Evolutionary conservation across 2,329 filamentous ascomycete genomes (phyloP).

Genomic region (Helicocarpus griseus): DNA sequence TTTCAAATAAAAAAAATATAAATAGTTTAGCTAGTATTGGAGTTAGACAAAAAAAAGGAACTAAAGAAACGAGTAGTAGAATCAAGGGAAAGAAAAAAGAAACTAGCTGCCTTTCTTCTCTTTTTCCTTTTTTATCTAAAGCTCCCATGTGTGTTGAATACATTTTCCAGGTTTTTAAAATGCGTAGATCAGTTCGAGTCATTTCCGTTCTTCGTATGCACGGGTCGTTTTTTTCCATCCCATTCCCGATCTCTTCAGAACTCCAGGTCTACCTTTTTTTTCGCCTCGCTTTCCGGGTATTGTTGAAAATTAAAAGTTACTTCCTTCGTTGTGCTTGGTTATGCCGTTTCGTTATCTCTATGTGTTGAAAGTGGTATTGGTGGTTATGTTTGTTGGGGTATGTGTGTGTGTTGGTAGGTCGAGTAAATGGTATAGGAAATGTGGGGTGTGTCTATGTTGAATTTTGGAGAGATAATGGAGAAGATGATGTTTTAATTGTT

Average conservation of each 20-base stretch:
- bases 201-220: not conserved
- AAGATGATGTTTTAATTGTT: not conserved
- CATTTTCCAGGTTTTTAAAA: not conserved
- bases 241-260: not conserved
- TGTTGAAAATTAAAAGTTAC: constrained; percentile 33
- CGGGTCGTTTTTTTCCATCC: not conserved
- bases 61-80: constrained; percentile 11
- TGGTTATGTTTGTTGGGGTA: no score
- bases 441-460: constrained; percentile 2
- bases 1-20: not conserved
- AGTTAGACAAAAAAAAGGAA: constrained; percentile 7
- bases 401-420: no score
- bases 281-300: constrained; percentile 1
- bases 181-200: not conserved
- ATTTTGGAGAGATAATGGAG: not conserved
- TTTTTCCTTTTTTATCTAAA: not conserved
- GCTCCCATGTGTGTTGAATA: constrained; percentile 1
- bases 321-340: constrained; percentile 11
- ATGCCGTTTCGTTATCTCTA: no score
- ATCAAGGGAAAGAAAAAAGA: constrained; percentile 9
- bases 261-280: no score
- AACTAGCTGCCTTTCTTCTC: constrained; percentile 7
- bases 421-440: no score
- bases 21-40: not conserved
- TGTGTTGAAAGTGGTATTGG: not conserved